phyloP scores from a whole-genome alignment of 441 rosid species.

The Aleurites moluccanus region DNA sequence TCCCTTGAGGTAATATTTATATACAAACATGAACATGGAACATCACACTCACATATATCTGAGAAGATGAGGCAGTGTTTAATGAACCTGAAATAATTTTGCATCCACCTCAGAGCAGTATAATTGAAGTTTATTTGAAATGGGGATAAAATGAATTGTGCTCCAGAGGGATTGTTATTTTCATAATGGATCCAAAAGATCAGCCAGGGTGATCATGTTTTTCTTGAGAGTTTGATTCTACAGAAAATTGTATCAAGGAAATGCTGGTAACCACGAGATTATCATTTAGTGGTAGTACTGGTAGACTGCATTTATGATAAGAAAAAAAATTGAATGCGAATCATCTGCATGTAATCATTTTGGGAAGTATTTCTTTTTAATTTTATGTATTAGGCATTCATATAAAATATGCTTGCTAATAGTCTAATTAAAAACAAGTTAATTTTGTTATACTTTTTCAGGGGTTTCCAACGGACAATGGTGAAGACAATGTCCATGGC shows the following conservation, averaged over 20 bases:
- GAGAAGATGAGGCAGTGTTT: neutral
- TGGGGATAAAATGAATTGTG: neutral
- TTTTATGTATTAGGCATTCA: neutral
- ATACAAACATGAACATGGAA: neutral
- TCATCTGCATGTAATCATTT: neutral
- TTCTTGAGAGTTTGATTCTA: neutral
- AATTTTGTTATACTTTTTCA: constrained; percentile 28
- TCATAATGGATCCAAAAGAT: neutral
- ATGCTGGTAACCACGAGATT: neutral
- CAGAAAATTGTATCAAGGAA: neutral
- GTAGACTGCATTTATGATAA: neutral
- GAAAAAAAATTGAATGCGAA: neutral
- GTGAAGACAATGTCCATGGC: constrained; percentile 93
- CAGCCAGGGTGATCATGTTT: neutral
- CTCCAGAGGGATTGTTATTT: neutral
- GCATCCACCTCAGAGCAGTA: neutral
- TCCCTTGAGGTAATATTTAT: constrained; percentile 61
- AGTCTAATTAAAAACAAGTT: neutral
- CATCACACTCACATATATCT: too few relatives aligned
- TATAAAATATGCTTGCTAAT: neutral
- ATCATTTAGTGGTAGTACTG: neutral
- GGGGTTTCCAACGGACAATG: constrained; percentile 88
- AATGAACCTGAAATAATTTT: neutral
- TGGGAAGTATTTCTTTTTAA: too few relatives aligned
- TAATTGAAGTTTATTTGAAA: neutral